Percentiles rank a stretch among this genome's conserved stretches.
phyloP scores from a whole-genome alignment of 2,329 filamentous ascomycete genomes.

The Metarhizium rileyi region DNA sequence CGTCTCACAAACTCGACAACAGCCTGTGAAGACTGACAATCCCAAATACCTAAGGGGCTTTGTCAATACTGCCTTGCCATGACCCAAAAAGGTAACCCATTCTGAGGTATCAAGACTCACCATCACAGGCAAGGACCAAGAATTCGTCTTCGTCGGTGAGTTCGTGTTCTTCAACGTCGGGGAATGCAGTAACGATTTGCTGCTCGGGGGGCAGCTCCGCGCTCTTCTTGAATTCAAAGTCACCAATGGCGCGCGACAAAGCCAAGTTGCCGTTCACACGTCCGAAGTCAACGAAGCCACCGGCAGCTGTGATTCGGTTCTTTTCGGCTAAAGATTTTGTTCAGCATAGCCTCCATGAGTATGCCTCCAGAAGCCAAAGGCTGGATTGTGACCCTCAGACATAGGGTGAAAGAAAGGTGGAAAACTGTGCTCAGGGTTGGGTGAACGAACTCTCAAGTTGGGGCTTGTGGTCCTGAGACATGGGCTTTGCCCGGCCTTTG shows the following conservation, averaged over 20 bases:
- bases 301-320: conserved; percentile 87
- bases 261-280: conserved; percentile 97
- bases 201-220: conserved; percentile 94
- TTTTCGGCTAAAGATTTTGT: conserved; percentile 91
- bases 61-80: not conserved
- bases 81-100: not conserved
- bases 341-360: too few relatives aligned
- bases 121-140: conserved; percentile 83
- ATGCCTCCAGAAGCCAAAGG: not conserved
- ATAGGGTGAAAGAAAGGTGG: conserved; percentile 1
- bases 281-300: conserved; percentile 96
- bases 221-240: conserved; percentile 99
- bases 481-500: conserved; percentile 91
- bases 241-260: conserved; percentile 90
- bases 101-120: conserved; percentile 38
- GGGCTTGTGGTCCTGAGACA: conserved; percentile 99
- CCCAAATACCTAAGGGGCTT: conserved; percentile 75
- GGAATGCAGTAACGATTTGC: conserved; percentile 95
- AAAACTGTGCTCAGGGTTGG: too few relatives aligned
- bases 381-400: not conserved
- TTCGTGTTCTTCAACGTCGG: conserved; percentile 87
- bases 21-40: conserved; percentile 96
- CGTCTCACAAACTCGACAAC: conserved; percentile 95
- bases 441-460: conserved; percentile 79
- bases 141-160: conserved; percentile 93